Conservation (phyloP, 169 alveolate species). For the Sarcocystis neurona region DNA sequence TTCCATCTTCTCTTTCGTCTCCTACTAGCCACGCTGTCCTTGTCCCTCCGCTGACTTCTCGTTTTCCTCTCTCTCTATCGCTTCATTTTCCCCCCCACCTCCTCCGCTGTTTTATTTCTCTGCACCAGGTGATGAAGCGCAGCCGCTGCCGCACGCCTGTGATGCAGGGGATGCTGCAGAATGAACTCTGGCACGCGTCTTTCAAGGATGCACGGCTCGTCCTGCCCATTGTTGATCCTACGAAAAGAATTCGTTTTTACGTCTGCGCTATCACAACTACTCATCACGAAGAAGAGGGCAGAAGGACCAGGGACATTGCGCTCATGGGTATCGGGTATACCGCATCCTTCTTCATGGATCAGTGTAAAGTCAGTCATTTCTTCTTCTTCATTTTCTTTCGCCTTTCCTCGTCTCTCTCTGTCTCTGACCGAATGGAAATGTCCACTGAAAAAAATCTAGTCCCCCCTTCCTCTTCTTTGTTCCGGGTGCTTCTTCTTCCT, state of each 20-base stretch:
- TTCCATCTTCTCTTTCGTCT: neutral
- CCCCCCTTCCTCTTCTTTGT: too few species aligned
- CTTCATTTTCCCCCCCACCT: too few species aligned
- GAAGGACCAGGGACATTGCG: slow-evolving; percentile 39
- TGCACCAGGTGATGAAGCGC: slow-evolving; percentile 52
- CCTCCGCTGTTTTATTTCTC: too few species aligned
- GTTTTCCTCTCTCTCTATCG: too few species aligned
- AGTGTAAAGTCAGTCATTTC: slow-evolving; percentile 27
- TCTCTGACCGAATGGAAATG: too few species aligned
- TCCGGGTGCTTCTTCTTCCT: too few species aligned
- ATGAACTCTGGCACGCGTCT: slow-evolving; percentile 3
- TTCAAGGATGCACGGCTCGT: slow-evolving; percentile 35
- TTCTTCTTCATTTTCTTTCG: too few species aligned
- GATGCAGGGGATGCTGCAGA: slow-evolving; percentile 32
- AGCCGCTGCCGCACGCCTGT: slow-evolving; percentile 45
- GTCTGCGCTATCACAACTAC: slow-evolving; percentile 36
- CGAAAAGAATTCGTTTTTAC: slow-evolving; percentile 40
- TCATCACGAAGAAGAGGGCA: slow-evolving; percentile 39
- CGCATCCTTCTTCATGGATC: slow-evolving; percentile 31
- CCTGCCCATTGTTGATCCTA: slow-evolving; percentile 49
- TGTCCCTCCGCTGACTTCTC: neutral
- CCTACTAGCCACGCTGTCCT: neutral
- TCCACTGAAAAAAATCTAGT: too few species aligned
- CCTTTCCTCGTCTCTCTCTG: too few species aligned
- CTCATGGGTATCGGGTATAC: slow-evolving; percentile 55